A percentile compares a stretch with the other conserved stretches of the same genome.
Evolutionary conservation across 2,329 filamentous ascomycete genomes (phyloP).

Genomic region (Cladophialophora exuberans): DNA sequence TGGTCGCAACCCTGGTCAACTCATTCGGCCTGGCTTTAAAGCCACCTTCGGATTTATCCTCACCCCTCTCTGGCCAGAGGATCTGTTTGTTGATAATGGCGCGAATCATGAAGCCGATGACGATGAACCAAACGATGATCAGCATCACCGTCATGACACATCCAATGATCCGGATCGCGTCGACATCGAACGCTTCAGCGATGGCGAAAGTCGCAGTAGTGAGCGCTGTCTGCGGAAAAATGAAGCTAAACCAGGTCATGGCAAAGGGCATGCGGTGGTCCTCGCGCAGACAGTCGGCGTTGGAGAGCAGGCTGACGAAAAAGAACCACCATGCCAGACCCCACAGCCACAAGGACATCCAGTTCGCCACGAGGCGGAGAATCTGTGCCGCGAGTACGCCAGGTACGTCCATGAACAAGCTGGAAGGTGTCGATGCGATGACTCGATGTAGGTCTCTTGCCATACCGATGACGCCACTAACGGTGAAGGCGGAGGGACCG

Average conservation of each 20-base stretch:
- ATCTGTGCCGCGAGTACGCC: constrained; percentile 56
- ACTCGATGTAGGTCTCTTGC: constrained; percentile 53
- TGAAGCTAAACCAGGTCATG: constrained; percentile 85
- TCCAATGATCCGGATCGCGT: constrained; percentile 67
- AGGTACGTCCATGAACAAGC: constrained; percentile 60
- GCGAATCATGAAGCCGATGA: constrained; percentile 71
- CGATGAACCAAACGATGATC: constrained; percentile 68
- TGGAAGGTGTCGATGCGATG: constrained; percentile 45
- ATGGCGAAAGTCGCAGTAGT: constrained; percentile 74
- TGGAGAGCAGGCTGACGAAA: constrained; percentile 71
- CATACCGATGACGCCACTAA: constrained; percentile 63
- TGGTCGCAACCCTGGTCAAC: too few relatives aligned
- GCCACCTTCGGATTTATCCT: constrained; percentile 63
- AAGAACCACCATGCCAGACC: constrained; percentile 85
- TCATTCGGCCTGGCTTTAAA: constrained; percentile 41
- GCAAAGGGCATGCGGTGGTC: constrained; percentile 67
- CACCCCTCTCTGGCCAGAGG: constrained; percentile 75
- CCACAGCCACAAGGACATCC: constrained; percentile 79
- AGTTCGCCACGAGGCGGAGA: constrained; percentile 60
- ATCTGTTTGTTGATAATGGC: constrained; percentile 69
- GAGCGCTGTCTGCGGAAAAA: constrained; percentile 79
- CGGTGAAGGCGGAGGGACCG: constrained; percentile 73
- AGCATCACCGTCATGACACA: constrained; percentile 69
- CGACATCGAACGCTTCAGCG: constrained; percentile 62
- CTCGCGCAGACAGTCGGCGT: constrained; percentile 23